Evolutionary conservation across 2,329 filamentous ascomycete genomes (phyloP), one percentile per base, ranked within the genome.

Genomic region (Ceratocystis eucalypticola): DNA sequence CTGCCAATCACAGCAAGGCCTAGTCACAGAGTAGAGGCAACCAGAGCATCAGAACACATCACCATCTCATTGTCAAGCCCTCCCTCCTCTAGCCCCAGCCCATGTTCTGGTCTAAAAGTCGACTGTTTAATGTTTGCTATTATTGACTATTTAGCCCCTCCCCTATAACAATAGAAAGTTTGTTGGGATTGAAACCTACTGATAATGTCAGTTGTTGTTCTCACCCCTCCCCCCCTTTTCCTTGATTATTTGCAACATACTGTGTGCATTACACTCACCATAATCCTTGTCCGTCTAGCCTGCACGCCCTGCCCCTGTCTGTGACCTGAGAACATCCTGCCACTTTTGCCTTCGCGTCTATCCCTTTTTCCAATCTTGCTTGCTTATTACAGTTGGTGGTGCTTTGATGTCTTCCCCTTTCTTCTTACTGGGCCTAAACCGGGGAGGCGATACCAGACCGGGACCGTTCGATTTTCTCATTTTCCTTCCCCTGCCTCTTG

Each of bases 341-440:
- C 22, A 22, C 17, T 44, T 62, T 62, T 62, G 17, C 20, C 7
- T 62, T 62, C 12, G 6, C 25, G 17, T 33, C 44, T 62, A 8
- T 44, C 33, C 30, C 20, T 25, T 20, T 17, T 63, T 33, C 25
- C 22, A 48, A 22, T 63, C 15, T 50, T 48, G 20, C 20, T 50
- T 46, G 17, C 48, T 62, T 46, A 30, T 30, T 45, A 17, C 20
- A 17, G 48, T 30, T 10, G 17, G 25, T 1, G 6, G 55, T 59
- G 55, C 55, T 59, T 59, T 59, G 55, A n/a, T 59, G 53, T n/a
- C 28, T 59, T 30, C 55, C 55, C 55, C 55, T 59, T 59, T 59
- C 55, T 59, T n/a, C 25, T 3, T 33, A 17, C 55, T 37, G 5
- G 5, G 37, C 10, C 12, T 15, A 3, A 41, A 41, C 37, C 15